Conservation (phyloP, 2,329 filamentous ascomycete species). For the Tympanopsis confertula region DNA sequence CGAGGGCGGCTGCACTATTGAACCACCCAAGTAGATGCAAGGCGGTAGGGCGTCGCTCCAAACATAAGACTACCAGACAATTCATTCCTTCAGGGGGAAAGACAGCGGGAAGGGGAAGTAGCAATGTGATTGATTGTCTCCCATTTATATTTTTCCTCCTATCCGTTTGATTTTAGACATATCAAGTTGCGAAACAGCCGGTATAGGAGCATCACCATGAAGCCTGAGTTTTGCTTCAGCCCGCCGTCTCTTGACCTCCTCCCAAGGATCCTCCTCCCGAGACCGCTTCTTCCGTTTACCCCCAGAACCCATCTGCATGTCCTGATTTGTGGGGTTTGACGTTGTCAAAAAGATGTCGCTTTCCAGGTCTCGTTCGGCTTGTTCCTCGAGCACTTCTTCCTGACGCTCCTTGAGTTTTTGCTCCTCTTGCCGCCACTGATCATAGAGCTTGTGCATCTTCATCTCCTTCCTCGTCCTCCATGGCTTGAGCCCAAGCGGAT, state of each 20-base stretch:
- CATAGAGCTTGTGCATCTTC: conserved; percentile 69
- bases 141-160: no score
- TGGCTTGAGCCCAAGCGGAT: conserved; percentile 53
- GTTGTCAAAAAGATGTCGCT: conserved; percentile 14
- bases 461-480: conserved; percentile 73
- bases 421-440: conserved; percentile 64
- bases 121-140: no score
- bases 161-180: no score
- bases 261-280: conserved; percentile 68
- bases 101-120: no score
- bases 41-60: no score
- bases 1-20: no score
- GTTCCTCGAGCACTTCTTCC: conserved; percentile 54
- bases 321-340: conserved; percentile 18
- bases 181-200: no score
- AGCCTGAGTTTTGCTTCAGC: conserved; percentile 39
- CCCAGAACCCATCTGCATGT: conserved; percentile 22
- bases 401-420: conserved; percentile 48
- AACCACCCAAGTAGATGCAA: no score
- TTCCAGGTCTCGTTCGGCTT: conserved; percentile 51
- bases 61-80: no score
- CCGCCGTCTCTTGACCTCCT: conserved; percentile 55
- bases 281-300: conserved; percentile 31
- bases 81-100: no score
- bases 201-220: no score